These are phyloP conservation scores for Diaporthe longicolla DNA, from an alignment of 2,329 filamentous ascomycete species.

Conservation along the genomic window DNA sequence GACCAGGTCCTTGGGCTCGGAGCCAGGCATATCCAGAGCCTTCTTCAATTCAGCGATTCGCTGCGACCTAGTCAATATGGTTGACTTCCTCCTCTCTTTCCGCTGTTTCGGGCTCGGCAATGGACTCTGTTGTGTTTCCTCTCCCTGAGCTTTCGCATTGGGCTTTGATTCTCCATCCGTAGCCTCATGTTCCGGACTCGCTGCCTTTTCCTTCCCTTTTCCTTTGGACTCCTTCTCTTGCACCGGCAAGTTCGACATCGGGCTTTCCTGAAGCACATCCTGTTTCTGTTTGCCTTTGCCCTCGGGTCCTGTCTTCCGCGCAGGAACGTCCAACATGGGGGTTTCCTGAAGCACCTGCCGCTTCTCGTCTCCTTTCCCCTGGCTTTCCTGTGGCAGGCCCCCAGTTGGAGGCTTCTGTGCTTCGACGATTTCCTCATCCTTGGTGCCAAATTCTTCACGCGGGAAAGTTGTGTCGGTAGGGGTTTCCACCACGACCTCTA, in stretches of 20 bases:
- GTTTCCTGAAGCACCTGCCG: neutral
- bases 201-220: conserved; percentile 18
- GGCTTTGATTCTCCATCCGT: neutral
- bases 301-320: neutral
- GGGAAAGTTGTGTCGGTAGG: conserved; percentile 37
- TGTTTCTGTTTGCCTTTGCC: conserved; percentile 18
- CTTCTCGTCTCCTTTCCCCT: neutral
- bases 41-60: conserved; percentile 34
- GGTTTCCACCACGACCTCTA: conserved; percentile 40
- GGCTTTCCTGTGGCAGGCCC: neutral
- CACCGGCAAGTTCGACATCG: neutral
- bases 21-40: conserved; percentile 37
- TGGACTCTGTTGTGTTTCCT: conserved; percentile 13
- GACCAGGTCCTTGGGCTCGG: conserved; percentile 39
- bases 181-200: neutral
- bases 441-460: neutral
- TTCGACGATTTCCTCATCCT: neutral
- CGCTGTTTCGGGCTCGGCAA: conserved; percentile 42
- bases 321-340: neutral
- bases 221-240: conserved; percentile 36
- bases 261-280: neutral
- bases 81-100: conserved; percentile 40
- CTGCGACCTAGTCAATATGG: conserved; percentile 32
- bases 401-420: neutral
- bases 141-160: neutral